Conservation (phyloP, 768 basidiomycete species). For the Tremella fuciformis region DNA sequence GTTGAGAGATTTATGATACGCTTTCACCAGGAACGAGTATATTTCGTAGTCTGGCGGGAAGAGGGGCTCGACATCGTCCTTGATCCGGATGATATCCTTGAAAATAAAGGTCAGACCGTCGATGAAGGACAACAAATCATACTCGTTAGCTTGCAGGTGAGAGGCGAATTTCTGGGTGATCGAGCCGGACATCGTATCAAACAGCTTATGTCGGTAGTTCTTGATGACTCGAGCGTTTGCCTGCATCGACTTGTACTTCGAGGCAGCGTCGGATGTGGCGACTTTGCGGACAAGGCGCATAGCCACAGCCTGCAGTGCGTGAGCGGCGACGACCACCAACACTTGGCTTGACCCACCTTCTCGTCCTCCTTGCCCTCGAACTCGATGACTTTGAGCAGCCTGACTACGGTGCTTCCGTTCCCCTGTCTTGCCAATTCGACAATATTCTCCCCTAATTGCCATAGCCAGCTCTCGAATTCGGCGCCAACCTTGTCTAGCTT, state of each 20-base stretch:
- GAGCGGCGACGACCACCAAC: neutral
- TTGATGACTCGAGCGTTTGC: slow-evolving; percentile 90
- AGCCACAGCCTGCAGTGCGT: slow-evolving; percentile 70
- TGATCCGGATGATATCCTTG: slow-evolving; percentile 89
- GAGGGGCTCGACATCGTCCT: slow-evolving; percentile 80
- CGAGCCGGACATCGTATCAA: slow-evolving; percentile 72
- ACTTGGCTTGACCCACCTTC: slow-evolving; percentile 60
- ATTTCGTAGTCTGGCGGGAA: slow-evolving; percentile 93
- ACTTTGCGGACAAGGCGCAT: slow-evolving; percentile 92
- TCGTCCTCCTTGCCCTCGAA: slow-evolving; percentile 90
- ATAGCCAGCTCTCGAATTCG: slow-evolving; percentile 80
- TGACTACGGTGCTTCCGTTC: slow-evolving; percentile 80
- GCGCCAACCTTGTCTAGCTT: slow-evolving; percentile 73
- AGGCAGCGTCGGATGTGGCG: slow-evolving; percentile 85
- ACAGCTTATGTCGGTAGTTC: slow-evolving; percentile 87
- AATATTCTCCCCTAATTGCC: slow-evolving; percentile 54
- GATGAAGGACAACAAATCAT: slow-evolving; percentile 70
- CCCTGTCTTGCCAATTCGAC: slow-evolving; percentile 68
- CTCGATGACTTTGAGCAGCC: slow-evolving; percentile 88
- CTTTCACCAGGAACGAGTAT: slow-evolving; percentile 72
- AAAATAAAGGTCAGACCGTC: slow-evolving; percentile 83
- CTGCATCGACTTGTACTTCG: slow-evolving; percentile 88
- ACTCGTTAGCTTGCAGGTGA: slow-evolving; percentile 63
- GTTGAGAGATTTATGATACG: slow-evolving; percentile 85
- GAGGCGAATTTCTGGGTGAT: slow-evolving; percentile 69